Evolutionary conservation across 352 stramenopile genomes (phyloP).

Genomic region (Phytophthora litchii): DNA sequence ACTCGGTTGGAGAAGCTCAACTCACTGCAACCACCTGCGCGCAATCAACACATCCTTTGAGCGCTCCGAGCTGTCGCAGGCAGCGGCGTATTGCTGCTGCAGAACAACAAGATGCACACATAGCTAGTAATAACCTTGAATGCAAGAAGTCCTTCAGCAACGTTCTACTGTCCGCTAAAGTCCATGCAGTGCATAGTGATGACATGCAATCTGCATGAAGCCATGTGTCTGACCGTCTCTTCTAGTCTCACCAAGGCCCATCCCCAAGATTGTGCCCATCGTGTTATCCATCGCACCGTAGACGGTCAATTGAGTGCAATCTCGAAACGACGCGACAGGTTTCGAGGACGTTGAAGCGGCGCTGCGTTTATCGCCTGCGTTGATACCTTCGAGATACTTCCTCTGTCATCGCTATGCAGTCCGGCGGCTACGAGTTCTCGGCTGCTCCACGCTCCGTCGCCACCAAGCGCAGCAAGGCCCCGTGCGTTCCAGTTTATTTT

Average conservation of each 20-base stretch:
- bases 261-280: conserved; percentile 8
- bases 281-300: conserved; percentile 10
- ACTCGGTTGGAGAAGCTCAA: conserved; percentile 5
- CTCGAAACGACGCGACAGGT: conserved; percentile 22
- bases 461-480: conserved; percentile 71
- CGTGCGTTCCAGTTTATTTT: conserved; percentile 34
- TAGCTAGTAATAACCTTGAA: background rate
- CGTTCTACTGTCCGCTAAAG: no score
- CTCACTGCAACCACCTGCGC: background rate
- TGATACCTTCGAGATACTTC: background rate
- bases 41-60: conserved; percentile 22
- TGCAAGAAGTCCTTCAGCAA: background rate
- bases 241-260: background rate
- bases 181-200: background rate
- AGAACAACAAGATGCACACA: no score
- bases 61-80: conserved; percentile 2
- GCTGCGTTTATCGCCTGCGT: background rate
- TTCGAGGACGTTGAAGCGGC: conserved; percentile 23
- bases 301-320: background rate
- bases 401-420: conserved; percentile 46
- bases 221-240: conserved; percentile 24
- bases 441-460: conserved; percentile 70
- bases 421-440: conserved; percentile 75
- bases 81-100: background rate
- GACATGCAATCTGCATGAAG: conserved; percentile 8